Base-by-base conservation (phyloP, 805 yeast species). In the baker's yeast (Saccharomyces cerevisiae) region DNA sequence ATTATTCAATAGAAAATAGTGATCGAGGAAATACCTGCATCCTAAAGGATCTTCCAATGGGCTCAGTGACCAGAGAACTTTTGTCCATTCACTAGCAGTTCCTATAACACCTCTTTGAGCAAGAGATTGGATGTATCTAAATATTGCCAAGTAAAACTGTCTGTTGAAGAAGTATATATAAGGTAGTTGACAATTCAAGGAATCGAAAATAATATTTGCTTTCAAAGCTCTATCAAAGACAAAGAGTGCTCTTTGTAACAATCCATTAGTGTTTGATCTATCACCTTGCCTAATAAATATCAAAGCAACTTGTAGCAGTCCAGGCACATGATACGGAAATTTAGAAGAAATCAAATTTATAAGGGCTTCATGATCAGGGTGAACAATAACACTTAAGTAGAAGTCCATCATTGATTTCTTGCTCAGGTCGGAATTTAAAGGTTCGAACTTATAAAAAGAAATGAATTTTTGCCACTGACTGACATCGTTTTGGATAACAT, bases 1-100 rank as follows among this genome's bases (percentile, higher is more conserved):
- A 31, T 78, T 83, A 41, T 87, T 75, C 70, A 81, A 72, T 2
- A 87, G 71, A 2, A 92, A 84, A 64, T 87, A 89, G 63, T 79
- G 83, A 66, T 90, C 96, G 60, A 90, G 82, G 67, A 89, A 87
- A 63, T 85, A 84, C 58, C 96, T 77, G 11, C 85, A 89, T 24
- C 96, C 96, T 51, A 84, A 73, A 1, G 96, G 96, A 72, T 90
- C 96, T 54, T 85, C 87, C 1, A 82, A 77, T 1, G 96, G 96
- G 36, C 81, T 75, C 30, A 90, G 71, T 1, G 90, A 80, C 57
- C 87, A 73, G 50, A 89, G 72, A 5, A 84, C 73, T 65, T 87
- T 89, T 61, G 87, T 80, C 73, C 84, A 89, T 46, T 82, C 80
- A 47, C 87, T 77, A 0, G 96, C 96, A 0, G 96, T 89, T 55